Evolutionary conservation across 345 rosid genomes (phyloP), one percentile per base, ranked within the genome.

Genomic region (Euphorbia pulcherrima): DNA sequence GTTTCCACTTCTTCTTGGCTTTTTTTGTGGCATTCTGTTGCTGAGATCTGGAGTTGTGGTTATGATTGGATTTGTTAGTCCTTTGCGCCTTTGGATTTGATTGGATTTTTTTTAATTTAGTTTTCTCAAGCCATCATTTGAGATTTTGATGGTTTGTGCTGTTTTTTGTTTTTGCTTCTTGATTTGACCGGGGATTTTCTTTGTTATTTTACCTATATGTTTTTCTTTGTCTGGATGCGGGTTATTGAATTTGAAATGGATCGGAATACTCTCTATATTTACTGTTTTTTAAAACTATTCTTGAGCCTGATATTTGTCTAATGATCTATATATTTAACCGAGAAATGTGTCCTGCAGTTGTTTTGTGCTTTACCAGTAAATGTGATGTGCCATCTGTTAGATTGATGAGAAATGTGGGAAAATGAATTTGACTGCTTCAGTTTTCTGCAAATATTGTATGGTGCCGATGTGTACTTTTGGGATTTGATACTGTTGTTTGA

Each of bases 51-150:
- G 53, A 2, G 27, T 21, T 1, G 30, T 3, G 24, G 24, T 14
- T 44, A 13, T 6, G 52, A 40, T 23, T 27, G 2, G 24, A 30
- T 52, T 72, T 48, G 5, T 54, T 28, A 57, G 17, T 5, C 8
- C 8, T n/a, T n/a, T 30, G 5, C 10, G 18, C 59, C 12, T 58
- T 30, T 61, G 50, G 10, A 39, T 39, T 39, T 39, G 12, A 39
- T 39, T 39, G 44, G 10, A n/a, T 9, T 39, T 39, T 9, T 39
- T 2, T 39, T 39, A 39, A 46, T 61, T 60, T 26, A 18, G 1
- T 59, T 46, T 23, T 68, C 17, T 61, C 9, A 17, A 21, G 68
- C 29, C 77, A 80, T 86, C 78, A 68, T 60, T 62, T 37, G 5
- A 11, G 70, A 33, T 72, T 68, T 54, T 8, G 29, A 14, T 13